Conservation (phyloP, 768 basidiomycete species). For the Trametes punicea region DNA sequence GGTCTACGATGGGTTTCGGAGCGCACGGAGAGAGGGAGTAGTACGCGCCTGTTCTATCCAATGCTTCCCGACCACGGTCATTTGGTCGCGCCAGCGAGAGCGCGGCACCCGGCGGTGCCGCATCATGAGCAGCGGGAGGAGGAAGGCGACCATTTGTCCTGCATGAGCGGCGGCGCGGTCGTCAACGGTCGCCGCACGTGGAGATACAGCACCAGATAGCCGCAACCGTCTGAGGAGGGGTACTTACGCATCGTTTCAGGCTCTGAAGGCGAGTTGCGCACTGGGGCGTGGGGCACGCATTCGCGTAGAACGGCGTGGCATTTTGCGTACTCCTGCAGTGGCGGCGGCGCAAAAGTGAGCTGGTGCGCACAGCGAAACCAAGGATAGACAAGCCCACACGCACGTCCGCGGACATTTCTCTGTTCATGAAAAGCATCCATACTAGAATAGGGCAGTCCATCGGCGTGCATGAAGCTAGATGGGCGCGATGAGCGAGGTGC, state of each 20-base stretch:
- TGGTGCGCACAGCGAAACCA: conserved; percentile 1
- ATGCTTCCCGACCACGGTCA: conserved; percentile 62
- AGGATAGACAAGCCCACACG: no score
- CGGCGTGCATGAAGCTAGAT: conserved; percentile 17
- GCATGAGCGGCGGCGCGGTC: conserved; percentile 10
- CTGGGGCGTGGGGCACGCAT: conserved; percentile 56
- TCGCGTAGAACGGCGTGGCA: conserved; percentile 58
- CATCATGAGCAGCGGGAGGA: conserved; percentile 84
- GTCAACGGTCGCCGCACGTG: conserved; percentile 8
- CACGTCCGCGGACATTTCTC: conserved; percentile 67
- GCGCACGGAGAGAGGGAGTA: background rate
- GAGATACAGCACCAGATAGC: background rate
- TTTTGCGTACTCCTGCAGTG: conserved; percentile 67
- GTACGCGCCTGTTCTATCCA: conserved; percentile 74
- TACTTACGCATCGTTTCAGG: conserved; percentile 67
- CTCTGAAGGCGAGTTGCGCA: conserved; percentile 52
- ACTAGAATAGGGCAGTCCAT: conserved; percentile 69
- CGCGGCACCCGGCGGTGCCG: conserved; percentile 76
- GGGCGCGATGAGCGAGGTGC: background rate
- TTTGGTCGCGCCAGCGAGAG: conserved; percentile 66
- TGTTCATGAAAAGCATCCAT: conserved; percentile 78
- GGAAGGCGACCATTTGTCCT: conserved; percentile 71
- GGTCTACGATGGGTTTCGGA: conserved; percentile 3
- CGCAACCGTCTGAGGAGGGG: background rate
- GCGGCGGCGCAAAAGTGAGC: background rate